Conservation (phyloP, 2,329 filamentous ascomycete species). For the Rhytidhysteron rufulum region DNA sequence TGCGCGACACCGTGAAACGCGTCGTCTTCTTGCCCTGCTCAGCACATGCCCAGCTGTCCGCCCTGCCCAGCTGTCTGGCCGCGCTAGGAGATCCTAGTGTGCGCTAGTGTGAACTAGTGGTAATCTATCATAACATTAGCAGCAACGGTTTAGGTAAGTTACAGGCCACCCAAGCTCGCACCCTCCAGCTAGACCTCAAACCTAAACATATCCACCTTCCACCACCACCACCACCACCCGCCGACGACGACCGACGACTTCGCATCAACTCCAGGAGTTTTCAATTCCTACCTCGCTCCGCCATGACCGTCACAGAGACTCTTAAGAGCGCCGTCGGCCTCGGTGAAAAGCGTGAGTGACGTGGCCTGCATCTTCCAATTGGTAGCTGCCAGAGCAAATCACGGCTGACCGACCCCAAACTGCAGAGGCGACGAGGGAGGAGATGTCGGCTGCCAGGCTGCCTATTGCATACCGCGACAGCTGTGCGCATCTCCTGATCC, state of each 20-base stretch:
- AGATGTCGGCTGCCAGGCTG: slow-evolving; percentile 88
- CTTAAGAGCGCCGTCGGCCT: slow-evolving; percentile 49
- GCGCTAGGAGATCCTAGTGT: too few species aligned
- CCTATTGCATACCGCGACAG: slow-evolving; percentile 91
- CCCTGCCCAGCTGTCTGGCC: too few species aligned
- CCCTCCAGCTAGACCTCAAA: too few species aligned
- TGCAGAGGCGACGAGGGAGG: slow-evolving; percentile 75
- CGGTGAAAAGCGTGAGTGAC: slow-evolving; percentile 26
- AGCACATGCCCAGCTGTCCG: too few species aligned
- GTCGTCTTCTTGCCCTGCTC: too few species aligned
- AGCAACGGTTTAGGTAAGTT: too few species aligned
- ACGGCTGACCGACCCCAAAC: slow-evolving; percentile 22
- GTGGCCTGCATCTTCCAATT: slow-evolving; percentile 16
- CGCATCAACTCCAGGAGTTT: too few species aligned
- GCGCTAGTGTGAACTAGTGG: too few species aligned
- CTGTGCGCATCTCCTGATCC: slow-evolving; percentile 91
- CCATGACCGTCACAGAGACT: slow-evolving; percentile 42
- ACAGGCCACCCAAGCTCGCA: too few species aligned
- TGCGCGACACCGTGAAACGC: too few species aligned
- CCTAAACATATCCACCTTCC: background rate
- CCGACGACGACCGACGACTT: too few species aligned
- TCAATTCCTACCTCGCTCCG: slow-evolving; percentile 10
- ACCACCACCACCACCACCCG: background rate
- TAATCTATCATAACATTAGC: too few species aligned
- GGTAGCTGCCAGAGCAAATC: slow-evolving; percentile 15